Evolutionary conservation across 2,329 filamentous ascomycete species (phyloP).

Genomic region (Plenodomus lindquistii): DNA sequence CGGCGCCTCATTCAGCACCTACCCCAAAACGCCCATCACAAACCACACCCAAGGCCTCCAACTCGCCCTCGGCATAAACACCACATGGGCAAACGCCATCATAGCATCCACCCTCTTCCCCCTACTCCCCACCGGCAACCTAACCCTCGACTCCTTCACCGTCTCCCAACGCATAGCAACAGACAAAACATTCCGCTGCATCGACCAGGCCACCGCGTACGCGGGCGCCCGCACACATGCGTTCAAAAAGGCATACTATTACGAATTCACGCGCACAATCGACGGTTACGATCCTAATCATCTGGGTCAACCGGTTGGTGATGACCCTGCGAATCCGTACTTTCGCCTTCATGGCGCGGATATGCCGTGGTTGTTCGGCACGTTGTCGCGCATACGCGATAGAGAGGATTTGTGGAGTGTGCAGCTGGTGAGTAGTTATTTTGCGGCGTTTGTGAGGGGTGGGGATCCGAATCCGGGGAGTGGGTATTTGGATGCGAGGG

Average conservation of each 20-base stretch:
- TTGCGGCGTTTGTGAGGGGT: constrained; percentile 55
- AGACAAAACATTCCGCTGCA: constrained; percentile 63
- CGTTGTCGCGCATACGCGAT: constrained; percentile 54
- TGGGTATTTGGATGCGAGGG: constrained; percentile 52
- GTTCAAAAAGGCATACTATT: constrained; percentile 59
- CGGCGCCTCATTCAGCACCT: constrained; percentile 58
- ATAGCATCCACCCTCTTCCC: constrained; percentile 56
- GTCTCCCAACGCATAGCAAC: constrained; percentile 59
- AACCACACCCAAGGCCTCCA: constrained; percentile 50
- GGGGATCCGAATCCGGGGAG: constrained; percentile 57
- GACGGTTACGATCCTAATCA: constrained; percentile 59
- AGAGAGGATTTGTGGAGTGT: constrained; percentile 53
- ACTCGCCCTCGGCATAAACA: constrained; percentile 52
- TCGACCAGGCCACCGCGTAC: constrained; percentile 62
- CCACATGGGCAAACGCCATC: constrained; percentile 39
- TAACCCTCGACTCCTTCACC: constrained; percentile 61
- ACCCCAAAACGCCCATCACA: constrained; percentile 50
- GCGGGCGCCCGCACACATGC: constrained; percentile 52
- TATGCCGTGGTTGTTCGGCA: constrained; percentile 57
- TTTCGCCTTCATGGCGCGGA: constrained; percentile 63
- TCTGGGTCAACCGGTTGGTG: constrained; percentile 53
- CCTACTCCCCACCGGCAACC: constrained; percentile 51
- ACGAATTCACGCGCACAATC: constrained; percentile 63
- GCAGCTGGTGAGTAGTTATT: constrained; percentile 54
- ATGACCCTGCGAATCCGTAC: constrained; percentile 58